Percentiles rank a stretch among this genome's conserved stretches.
These are phyloP conservation scores for Psidium friedrichsthalianum DNA, from an alignment of 345 rosid genomes.

Conservation along the genomic window DNA sequence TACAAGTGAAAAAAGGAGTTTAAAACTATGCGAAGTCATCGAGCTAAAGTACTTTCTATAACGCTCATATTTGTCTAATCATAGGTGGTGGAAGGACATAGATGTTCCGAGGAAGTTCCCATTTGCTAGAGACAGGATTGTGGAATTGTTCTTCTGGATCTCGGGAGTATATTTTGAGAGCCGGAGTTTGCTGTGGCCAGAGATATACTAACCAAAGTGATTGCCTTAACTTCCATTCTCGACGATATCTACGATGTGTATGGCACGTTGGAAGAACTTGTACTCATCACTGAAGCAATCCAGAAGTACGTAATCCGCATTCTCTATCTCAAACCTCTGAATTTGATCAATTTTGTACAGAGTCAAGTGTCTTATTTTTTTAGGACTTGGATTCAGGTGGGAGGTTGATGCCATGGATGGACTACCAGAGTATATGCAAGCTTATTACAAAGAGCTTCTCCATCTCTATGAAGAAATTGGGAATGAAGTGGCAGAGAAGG, in stretches of 20 bases:
- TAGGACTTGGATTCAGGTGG: constrained; percentile 7
- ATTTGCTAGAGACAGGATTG: not conserved
- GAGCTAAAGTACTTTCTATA: not conserved
- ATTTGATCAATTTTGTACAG: not conserved
- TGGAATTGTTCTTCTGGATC: not conserved
- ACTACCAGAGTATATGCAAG: constrained; percentile 22
- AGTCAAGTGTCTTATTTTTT: not conserved
- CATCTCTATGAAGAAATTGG: constrained; percentile 16
- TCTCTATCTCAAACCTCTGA: not conserved
- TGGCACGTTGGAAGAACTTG: constrained; percentile 23
- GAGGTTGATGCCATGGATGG: not conserved
- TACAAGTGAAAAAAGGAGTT: not conserved
- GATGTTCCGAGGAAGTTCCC: not conserved
- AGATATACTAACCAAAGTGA: constrained; percentile 8
- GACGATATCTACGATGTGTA: constrained; percentile 23
- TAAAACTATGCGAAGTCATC: not conserved
- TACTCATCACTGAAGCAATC: constrained; percentile 9
- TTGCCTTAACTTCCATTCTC: constrained; percentile 5
- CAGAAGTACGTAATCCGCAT: constrained; percentile 1
- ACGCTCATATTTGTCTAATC: not conserved
- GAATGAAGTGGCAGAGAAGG: constrained; percentile 6
- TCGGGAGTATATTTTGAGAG: not conserved
- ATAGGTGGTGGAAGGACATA: not conserved
- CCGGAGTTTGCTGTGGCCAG: not conserved
- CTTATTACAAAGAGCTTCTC: constrained; percentile 14